phyloP scores from a whole-genome alignment of 129 eudicot species.

The Scalesia atractyloides region DNA sequence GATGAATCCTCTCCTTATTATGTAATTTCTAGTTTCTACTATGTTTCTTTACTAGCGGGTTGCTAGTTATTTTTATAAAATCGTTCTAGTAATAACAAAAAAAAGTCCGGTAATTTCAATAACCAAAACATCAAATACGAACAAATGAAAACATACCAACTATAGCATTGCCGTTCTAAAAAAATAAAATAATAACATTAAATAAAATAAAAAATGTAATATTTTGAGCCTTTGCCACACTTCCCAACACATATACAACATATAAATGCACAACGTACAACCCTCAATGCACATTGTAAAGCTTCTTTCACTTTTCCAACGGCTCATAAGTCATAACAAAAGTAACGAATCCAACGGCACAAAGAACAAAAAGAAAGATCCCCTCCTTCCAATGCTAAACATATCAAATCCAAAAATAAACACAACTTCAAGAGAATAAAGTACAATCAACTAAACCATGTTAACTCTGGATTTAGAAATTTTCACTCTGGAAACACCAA shows the following conservation, averaged over 20 bases:
- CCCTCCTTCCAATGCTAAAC: not conserved
- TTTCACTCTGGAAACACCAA: not conserved
- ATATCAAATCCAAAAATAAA: constrained; percentile 14
- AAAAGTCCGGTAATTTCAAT: too few species aligned
- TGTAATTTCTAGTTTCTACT: too few species aligned
- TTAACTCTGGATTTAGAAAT: constrained; percentile 5
- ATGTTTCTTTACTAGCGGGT: too few species aligned
- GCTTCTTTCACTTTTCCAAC: constrained; percentile 8
- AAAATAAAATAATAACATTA: too few species aligned
- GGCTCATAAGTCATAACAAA: not conserved
- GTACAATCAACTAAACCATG: not conserved
- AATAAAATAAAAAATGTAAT: not conserved
- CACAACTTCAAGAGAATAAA: not conserved
- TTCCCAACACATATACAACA: not conserved
- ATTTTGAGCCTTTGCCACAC: not conserved
- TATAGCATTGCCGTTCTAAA: too few species aligned
- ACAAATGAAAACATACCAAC: too few species aligned
- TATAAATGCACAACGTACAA: not conserved
- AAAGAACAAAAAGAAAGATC: not conserved
- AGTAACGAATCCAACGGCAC: not conserved
- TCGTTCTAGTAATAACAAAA: too few species aligned
- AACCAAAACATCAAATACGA: too few species aligned
- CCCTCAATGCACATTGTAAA: not conserved
- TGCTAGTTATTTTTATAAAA: too few species aligned
- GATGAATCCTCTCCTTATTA: too few species aligned